A percentile compares a stretch with the other conserved stretches of the same genome.
These are phyloP conservation scores for Phytophthora foliorum DNA, from an alignment of 352 stramenopile species.

Conservation along the genomic window DNA sequence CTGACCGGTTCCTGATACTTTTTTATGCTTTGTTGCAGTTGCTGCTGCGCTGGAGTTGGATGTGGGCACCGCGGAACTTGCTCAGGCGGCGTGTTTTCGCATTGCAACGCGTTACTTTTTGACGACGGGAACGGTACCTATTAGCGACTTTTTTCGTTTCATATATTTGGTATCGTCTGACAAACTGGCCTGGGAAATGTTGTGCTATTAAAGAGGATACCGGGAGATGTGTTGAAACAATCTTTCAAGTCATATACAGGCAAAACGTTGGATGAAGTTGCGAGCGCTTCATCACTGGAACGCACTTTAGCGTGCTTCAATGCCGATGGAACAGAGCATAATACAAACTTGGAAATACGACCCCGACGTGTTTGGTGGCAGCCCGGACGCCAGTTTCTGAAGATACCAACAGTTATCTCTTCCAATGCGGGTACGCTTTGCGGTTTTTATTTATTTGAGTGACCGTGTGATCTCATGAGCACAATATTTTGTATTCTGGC, in stretches of 20 bases:
- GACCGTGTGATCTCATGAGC: background rate
- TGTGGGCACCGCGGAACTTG: constrained; percentile 24
- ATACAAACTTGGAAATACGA: background rate
- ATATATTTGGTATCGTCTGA: background rate
- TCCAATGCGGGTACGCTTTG: constrained; percentile 30
- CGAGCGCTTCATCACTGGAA: constrained; percentile 20
- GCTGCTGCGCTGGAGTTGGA: constrained; percentile 24
- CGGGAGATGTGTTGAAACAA: constrained; percentile 26
- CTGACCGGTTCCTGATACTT: background rate
- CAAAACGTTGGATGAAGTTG: constrained; percentile 20
- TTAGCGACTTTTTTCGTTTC: background rate
- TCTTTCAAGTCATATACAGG: constrained; percentile 46
- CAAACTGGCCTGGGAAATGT: background rate
- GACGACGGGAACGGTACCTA: constrained; percentile 37
- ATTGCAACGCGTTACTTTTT: constrained; percentile 41
- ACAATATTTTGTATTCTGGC: background rate
- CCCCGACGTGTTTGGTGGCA: constrained; percentile 32
- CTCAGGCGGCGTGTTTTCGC: constrained; percentile 41
- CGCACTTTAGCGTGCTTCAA: constrained; percentile 11
- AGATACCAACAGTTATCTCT: constrained; percentile 33
- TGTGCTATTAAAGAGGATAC: constrained; percentile 30
- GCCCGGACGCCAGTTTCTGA: constrained; percentile 42
- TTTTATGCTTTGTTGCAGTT: constrained; percentile 32
- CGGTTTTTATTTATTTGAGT: background rate
- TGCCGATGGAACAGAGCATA: background rate